Evolutionary conservation across 768 basidiomycete species (phyloP), one percentile per base, ranked within the genome.

Genomic region (Termitomyces sp.): DNA sequence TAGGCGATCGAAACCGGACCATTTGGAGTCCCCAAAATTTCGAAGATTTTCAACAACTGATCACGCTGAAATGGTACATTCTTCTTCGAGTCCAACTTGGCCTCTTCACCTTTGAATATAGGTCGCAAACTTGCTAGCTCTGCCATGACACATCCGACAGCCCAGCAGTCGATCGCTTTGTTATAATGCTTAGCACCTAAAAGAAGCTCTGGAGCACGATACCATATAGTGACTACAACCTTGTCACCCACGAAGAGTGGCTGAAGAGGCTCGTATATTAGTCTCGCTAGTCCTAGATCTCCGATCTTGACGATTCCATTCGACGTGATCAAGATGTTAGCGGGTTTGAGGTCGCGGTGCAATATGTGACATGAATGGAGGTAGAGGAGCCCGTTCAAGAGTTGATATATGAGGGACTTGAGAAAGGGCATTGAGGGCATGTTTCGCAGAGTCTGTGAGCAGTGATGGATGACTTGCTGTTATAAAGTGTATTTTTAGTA

Each of bases 181-280:
- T 97, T 96, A 71, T 99, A 99, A 72, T 99, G 97, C 61, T 94
- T 93, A 0, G 96, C 94, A 28, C 97, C 96, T 75, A 99, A 81
- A 10, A 99, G 81, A 3, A 99, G 83, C 68, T 99, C 97, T 0
- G 97, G 97, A 7, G 94, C 93, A 53, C 97, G 90, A 69, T 99
- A 99, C 97, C 97, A 98, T 67, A 99, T 98, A 0, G 97, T 99
- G 13, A 99, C 97, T 36, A 98, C 97, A 28, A 99, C 95, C 66
- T 98, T 98, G 74, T 99, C 97, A 16, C 95, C 95, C 0, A 86
- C 86, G 68, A 92, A 94, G 2, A 99, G 77, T 1, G 90, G 88
- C 62, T 97, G 94, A 2, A 99, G 79, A 6, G 97, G 97, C 59
- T 93, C 86, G 66, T 94, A 88, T 57, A 91, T 88, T 31, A 98